Base-by-base conservation (phyloP, 495 filamentous ascomycete genomes). In the Aspergillus ostianus region DNA sequence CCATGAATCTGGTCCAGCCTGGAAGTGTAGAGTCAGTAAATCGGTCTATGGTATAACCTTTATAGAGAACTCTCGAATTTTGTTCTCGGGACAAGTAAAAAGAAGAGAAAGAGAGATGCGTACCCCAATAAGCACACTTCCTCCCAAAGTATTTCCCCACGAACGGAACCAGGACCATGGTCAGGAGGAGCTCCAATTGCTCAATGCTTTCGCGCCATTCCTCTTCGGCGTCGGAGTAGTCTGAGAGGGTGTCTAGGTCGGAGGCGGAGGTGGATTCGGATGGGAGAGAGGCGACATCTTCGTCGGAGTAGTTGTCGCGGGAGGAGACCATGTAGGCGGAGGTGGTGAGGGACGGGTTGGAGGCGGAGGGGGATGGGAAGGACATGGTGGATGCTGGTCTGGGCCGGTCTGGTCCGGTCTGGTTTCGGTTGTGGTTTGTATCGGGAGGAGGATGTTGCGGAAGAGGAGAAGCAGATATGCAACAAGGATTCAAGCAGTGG, bases 71-170 rank as follows among this genome's bases (percentile, higher is more conserved):
- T 19, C 30, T 8, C n/a, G 17, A 53, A 9, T 9, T 29, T 21
- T 12, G 7, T 27, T 15, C 7, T 21, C 19, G 19, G 27, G 19
- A 29, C 23, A 29, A 53, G 0, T 10, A 2, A 26, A 9, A 30
- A 29, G 21, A 21, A 53, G 21, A n/a, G 27, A 47, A 48, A 18
- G 5, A 29, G 7, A 19, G 17, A 47, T 18, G 72, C 74, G 50
- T 77, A 98, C 94, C 88, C 92, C 92, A 97, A 74, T 97, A 98
- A 53, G 94, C 94, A 78, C 91, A 95, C 75, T 87, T 91, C 71
- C 94, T 81, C 45, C 94, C 94, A 65, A 97, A 79, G 73, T 91
- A 97, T 72, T 97, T 98, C 20, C 94, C 94, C 53, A 91, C 75
- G 70, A 93, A 96, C 18, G 94, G 94, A 44, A 98, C 88, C 64